Conservation (phyloP, 441 rosid genomes). For the Eruca vesicaria region DNA sequence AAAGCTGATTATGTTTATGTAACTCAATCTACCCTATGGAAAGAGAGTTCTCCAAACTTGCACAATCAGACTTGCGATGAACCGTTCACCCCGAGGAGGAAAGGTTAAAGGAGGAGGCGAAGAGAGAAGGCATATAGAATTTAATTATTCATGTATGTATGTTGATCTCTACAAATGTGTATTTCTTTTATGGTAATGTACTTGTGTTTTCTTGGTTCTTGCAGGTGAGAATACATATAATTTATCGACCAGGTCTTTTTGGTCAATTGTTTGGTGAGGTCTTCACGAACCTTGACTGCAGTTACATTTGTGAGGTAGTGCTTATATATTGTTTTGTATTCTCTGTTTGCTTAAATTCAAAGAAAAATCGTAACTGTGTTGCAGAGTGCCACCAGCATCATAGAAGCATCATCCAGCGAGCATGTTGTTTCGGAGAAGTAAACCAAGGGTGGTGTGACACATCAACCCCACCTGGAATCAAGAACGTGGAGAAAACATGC, state of each 20-base stretch:
- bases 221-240: background rate
- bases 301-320: background rate
- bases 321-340: background rate
- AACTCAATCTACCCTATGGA: conserved; percentile 87
- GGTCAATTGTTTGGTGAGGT: background rate
- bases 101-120: conserved; percentile 77
- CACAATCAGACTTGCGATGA: conserved; percentile 77
- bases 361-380: too few species aligned
- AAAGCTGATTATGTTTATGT: conserved; percentile 81
- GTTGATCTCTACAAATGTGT: background rate
- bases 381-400: too few species aligned
- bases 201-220: background rate
- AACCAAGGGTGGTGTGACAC: background rate
- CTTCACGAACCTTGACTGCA: background rate
- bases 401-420: too few species aligned
- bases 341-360: background rate
- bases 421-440: background rate
- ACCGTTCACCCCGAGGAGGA: conserved; percentile 93
- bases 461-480: background rate
- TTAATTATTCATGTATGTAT: conserved; percentile 68
- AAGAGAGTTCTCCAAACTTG: conserved; percentile 71
- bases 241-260: background rate
- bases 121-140: conserved; percentile 92
- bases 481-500: background rate
- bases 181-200: background rate